Percentiles rank a stretch among this genome's conserved stretches.
Conservation (phyloP, 805 yeast species). For the Ogataea sp. region DNA sequence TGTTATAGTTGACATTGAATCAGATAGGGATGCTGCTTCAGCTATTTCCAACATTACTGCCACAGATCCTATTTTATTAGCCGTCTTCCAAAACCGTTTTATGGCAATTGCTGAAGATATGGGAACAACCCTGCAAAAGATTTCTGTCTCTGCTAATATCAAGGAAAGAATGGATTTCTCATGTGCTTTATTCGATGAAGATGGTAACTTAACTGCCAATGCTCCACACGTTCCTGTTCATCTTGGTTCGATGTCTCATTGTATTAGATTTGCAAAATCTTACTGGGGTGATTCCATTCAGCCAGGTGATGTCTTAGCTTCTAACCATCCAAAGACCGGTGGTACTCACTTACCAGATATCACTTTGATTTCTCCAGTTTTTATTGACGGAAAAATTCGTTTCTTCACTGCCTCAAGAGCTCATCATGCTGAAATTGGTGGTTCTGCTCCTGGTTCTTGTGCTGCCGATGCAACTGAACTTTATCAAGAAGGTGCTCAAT, state of each 20-base stretch:
- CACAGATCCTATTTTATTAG: slow-evolving; percentile 20
- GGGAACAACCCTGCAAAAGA: slow-evolving; percentile 21
- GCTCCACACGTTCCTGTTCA: slow-evolving; percentile 25
- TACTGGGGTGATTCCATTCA: slow-evolving; percentile 30
- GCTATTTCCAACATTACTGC: slow-evolving; percentile 16
- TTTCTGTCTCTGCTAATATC: slow-evolving; percentile 21
- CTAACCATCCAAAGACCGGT: slow-evolving; percentile 36
- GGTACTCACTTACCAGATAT: slow-evolving; percentile 45
- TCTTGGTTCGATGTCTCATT: slow-evolving; percentile 22
- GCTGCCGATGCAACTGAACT: slow-evolving; percentile 47
- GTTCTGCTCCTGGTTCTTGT: slow-evolving; percentile 49
- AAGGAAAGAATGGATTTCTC: slow-evolving; percentile 23
- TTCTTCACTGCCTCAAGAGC: slow-evolving; percentile 53
- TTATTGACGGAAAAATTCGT: slow-evolving; percentile 33
- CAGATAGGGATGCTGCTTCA: slow-evolving; percentile 15
- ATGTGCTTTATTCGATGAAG: slow-evolving; percentile 23
- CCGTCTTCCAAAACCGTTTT: slow-evolving; percentile 22
- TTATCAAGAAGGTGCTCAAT: slow-evolving; percentile 49
- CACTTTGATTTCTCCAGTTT: slow-evolving; percentile 51
- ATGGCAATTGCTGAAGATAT: slow-evolving; percentile 27
- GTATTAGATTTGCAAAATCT: slow-evolving; percentile 22
- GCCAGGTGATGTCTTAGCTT: slow-evolving; percentile 35
- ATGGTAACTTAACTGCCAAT: slow-evolving; percentile 23
- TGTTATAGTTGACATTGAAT: slow-evolving; percentile 12
- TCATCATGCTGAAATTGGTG: slow-evolving; percentile 58